Conservation (phyloP, 495 filamentous ascomycete genomes). For the Penicillium coffeae region DNA sequence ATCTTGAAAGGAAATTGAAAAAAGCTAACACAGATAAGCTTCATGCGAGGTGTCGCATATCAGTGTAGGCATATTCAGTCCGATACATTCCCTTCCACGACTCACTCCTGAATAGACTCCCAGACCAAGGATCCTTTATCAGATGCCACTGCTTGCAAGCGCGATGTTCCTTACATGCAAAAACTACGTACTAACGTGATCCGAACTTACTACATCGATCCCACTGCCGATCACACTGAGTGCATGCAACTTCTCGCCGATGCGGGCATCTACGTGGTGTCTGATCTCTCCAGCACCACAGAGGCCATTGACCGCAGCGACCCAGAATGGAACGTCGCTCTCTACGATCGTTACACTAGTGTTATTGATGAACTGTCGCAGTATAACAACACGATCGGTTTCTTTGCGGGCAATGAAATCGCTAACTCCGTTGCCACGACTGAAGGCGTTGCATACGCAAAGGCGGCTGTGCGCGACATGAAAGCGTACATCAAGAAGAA, state of each 20-base stretch:
- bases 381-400: conserved; percentile 87
- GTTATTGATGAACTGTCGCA: conserved; percentile 76
- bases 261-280: conserved; percentile 91
- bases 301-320: conserved; percentile 78
- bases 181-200: conserved; percentile 83
- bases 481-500: conserved; percentile 85
- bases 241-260: conserved; percentile 83
- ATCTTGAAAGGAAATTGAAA: background rate
- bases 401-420: conserved; percentile 97
- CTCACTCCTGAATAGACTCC: conserved; percentile 28
- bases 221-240: conserved; percentile 66
- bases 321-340: conserved; percentile 68
- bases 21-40: conserved; percentile 37
- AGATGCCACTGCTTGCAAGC: conserved; percentile 61
- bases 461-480: conserved; percentile 91
- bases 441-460: conserved; percentile 82
- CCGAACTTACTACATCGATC: conserved; percentile 89
- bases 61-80: conserved; percentile 48
- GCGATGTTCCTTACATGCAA: conserved; percentile 78
- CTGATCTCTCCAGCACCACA: conserved; percentile 76
- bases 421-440: conserved; percentile 82
- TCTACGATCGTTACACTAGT: conserved; percentile 74
- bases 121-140: conserved; percentile 61
- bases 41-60: conserved; percentile 87
- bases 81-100: background rate